Base-by-base conservation (phyloP, 2,329 filamentous ascomycete genomes). In the Cladophialophora exuberans region DNA sequence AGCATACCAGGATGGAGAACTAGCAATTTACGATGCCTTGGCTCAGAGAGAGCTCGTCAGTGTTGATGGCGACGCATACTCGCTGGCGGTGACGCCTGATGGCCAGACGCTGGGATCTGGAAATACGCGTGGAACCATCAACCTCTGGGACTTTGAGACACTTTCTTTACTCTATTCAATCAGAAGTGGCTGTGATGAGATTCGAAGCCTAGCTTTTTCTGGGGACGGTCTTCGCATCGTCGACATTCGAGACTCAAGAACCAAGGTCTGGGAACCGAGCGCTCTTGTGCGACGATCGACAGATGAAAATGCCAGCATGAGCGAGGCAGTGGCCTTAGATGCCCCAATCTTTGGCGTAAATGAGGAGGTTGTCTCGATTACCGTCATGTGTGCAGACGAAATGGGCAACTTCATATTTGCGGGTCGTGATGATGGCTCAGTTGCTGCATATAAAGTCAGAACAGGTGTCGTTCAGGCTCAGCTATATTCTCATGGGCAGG, bases 1-100 rank as follows among this genome's bases (percentile, higher is more conserved):
- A 7, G 28, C 45, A n/a, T 48, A 48, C 31, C 45, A 38, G 26
- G 45, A 48, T 25, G 45, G 45, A 25, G 28, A 38, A 18, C 45
- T 48, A 15, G 28, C 45, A 15, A 20, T 48, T 23, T 48, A 36
- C 45, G 31, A 38, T 22, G 30, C 30, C 18, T 15, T 18, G 28
- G 18, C 31, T n/a, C 31, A 20, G 6, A 36, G 17, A 15, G 31
- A 36, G 30, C 30, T 36, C 11, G 20, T 36, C 1, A 48, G 30
- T 10, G 31, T 36, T 20, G 45, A 38, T n/a, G 31, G 28, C 20
- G 31, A 38, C 18, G 45, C 45, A n/a, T 36, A 36, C 20, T 36
- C 31, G 18, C 45, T 48, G 6, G 28, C 31, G 10, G 28, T 20
- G 23, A 36, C 45, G 18, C 45, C 45, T 6, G 31, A 48, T 22